Conservation (phyloP, 768 basidiomycete species). For the Serendipita sp. region DNA sequence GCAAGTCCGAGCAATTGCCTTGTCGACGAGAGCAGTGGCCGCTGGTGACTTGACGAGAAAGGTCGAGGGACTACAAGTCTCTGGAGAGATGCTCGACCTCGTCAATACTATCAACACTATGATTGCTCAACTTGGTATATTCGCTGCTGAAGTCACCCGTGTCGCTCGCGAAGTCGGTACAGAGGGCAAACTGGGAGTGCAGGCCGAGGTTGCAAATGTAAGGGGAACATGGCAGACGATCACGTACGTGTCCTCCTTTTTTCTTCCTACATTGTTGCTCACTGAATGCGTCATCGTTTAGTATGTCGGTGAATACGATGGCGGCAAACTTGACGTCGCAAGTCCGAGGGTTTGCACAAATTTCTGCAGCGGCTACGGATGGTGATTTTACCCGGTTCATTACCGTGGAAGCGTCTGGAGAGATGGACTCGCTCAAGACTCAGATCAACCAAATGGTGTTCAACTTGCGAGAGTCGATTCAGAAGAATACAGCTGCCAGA, state of each 20-base stretch:
- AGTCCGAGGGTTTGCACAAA: constrained; percentile 97
- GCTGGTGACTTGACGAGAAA: constrained; percentile 87
- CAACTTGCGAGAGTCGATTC: constrained; percentile 87
- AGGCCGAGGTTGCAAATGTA: constrained; percentile 90
- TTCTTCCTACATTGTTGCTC: neutral
- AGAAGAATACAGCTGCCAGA: constrained; percentile 95
- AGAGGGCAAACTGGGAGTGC: constrained; percentile 95
- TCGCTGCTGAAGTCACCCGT: constrained; percentile 74
- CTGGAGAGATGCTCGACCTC: constrained; percentile 89
- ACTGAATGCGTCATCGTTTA: constrained; percentile 16
- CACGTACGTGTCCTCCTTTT: constrained; percentile 44
- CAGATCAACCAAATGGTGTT: constrained; percentile 99
- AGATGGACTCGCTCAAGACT: constrained; percentile 98
- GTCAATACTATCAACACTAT: constrained; percentile 95
- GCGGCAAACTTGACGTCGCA: constrained; percentile 91
- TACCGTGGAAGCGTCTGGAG: constrained; percentile 94
- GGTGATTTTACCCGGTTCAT: constrained; percentile 98
- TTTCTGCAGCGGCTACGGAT: constrained; percentile 95
- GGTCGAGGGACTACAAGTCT: constrained; percentile 79
- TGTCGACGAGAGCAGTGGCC: constrained; percentile 87
- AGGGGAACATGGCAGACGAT: constrained; percentile 99
- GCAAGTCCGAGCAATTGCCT: constrained; percentile 86
- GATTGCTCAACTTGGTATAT: constrained; percentile 52
- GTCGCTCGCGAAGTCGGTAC: constrained; percentile 96
- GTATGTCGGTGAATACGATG: constrained; percentile 95